Evolutionary conservation across 73 alveolate species (phyloP).

Genomic region (Paramecium pentaurelia): DNA sequence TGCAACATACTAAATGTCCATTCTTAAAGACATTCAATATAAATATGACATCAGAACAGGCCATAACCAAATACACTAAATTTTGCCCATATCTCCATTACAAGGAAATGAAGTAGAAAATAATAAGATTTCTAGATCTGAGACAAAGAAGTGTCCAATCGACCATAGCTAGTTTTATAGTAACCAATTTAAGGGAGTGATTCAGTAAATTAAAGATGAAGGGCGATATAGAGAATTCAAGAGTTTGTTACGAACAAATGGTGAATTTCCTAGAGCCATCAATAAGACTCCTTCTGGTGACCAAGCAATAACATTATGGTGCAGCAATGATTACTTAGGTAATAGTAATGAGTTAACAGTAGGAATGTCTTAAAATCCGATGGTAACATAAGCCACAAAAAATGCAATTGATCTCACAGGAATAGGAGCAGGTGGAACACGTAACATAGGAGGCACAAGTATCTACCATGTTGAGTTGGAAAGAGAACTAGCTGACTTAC

Average conservation of each 20-base stretch:
- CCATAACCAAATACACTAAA: constrained; percentile 28
- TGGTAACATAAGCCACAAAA: constrained; percentile 69
- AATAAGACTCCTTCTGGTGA: constrained; percentile 43
- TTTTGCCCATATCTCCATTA: constrained; percentile 41
- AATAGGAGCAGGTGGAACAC: constrained; percentile 86
- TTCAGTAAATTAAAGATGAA: constrained; percentile 65
- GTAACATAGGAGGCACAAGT: constrained; percentile 85
- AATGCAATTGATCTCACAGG: constrained; percentile 67
- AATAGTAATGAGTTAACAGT: background rate
- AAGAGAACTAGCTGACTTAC: constrained; percentile 73
- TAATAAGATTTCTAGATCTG: background rate
- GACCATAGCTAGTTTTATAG: constrained; percentile 45
- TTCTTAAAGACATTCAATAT: constrained; percentile 21
- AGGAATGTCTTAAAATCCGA: constrained; percentile 78
- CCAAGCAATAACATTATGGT: constrained; percentile 73
- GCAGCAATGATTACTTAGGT: constrained; percentile 81
- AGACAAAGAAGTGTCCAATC: background rate
- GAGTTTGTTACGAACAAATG: constrained; percentile 64
- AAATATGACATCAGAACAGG: background rate
- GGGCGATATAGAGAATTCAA: constrained; percentile 79
- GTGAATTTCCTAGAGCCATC: constrained; percentile 77
- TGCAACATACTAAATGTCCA: constrained; percentile 36
- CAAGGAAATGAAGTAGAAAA: background rate
- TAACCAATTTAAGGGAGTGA: constrained; percentile 51
- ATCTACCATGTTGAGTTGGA: constrained; percentile 70